These are phyloP conservation scores for Coniochaeta ligniaria DNA, from an alignment of 2,329 filamentous ascomycete genomes.

Conservation along the genomic window DNA sequence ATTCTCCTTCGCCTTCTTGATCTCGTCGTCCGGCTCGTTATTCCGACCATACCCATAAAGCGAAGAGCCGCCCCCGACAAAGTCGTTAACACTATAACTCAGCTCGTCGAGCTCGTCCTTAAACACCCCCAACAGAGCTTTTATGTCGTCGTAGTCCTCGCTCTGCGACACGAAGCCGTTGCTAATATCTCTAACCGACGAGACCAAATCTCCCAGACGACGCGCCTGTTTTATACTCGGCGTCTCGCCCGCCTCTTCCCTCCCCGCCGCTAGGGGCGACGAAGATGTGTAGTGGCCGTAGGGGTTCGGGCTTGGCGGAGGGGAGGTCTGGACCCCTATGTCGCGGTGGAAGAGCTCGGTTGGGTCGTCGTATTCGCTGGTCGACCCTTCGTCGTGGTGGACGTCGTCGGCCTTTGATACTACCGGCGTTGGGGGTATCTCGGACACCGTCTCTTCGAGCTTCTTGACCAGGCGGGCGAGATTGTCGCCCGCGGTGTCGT, in stretches of 20 bases:
- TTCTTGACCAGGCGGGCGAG: slow-evolving; percentile 39
- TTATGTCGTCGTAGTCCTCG: slow-evolving; percentile 42
- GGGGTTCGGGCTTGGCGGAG: slow-evolving; percentile 31
- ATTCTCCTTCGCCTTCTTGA: slow-evolving; percentile 64
- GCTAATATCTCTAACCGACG: slow-evolving; percentile 33
- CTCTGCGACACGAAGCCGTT: slow-evolving; percentile 36
- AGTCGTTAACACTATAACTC: slow-evolving; percentile 36
- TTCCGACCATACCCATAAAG: slow-evolving; percentile 35
- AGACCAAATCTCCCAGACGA: slow-evolving; percentile 33
- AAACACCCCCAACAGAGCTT: slow-evolving; percentile 49
- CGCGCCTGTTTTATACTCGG: slow-evolving; percentile 25
- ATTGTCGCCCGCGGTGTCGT: slow-evolving; percentile 36
- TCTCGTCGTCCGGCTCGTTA: slow-evolving; percentile 59
- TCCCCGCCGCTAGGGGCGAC: not conserved
- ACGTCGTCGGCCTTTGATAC: slow-evolving; percentile 12
- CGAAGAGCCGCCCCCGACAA: slow-evolving; percentile 28
- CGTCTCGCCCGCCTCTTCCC: slow-evolving; percentile 13
- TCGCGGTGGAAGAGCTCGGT: slow-evolving; percentile 78
- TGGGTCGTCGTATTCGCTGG: slow-evolving; percentile 52
- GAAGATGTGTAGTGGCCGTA: not conserved
- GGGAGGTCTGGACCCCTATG: slow-evolving; percentile 69
- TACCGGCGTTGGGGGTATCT: slow-evolving; percentile 37
- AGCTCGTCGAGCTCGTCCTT: slow-evolving; percentile 59
- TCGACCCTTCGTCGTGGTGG: slow-evolving; percentile 8
- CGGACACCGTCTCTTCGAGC: slow-evolving; percentile 53